phyloP scores from a whole-genome alignment of 1,284 basidiomycete species.

The Apiotrichum sp. region DNA sequence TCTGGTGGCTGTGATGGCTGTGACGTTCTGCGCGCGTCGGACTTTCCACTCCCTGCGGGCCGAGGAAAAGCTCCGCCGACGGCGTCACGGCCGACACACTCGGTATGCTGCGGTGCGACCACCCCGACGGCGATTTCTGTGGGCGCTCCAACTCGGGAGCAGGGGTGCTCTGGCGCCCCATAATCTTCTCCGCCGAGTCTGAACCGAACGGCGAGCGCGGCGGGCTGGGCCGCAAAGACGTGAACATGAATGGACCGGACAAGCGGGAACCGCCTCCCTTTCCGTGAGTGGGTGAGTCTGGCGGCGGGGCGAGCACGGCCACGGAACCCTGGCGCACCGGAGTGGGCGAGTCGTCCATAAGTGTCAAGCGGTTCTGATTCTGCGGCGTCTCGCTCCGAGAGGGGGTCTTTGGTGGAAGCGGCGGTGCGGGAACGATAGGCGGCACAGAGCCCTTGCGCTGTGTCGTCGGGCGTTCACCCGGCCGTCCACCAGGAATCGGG shows the following conservation, averaged over 20 bases:
- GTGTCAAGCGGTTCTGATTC: not conserved
- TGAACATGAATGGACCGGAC: not conserved
- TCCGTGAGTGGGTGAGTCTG: not conserved
- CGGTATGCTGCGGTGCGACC: not conserved
- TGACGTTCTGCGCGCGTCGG: not conserved
- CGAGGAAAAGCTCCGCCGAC: not conserved
- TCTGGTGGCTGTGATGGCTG: not conserved
- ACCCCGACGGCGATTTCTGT: not conserved
- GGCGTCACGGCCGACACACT: constrained; percentile 1
- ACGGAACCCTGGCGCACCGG: constrained; percentile 11
- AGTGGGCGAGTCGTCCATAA: constrained; percentile 20
- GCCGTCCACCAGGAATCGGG: no score
- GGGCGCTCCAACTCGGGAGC: not conserved
- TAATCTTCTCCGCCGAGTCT: not conserved
- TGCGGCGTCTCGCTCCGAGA: not conserved
- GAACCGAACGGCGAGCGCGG: not conserved
- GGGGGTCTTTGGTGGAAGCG: not conserved
- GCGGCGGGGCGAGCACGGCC: constrained; percentile 8
- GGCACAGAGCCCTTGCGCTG: no score
- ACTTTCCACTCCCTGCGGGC: not conserved
- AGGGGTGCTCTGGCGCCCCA: not conserved
- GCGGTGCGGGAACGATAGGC: no score
- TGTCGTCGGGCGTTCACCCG: no score
- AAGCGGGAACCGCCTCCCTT: not conserved
- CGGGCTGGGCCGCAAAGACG: not conserved